These are phyloP conservation scores for Linderniella brevidens DNA, from an alignment of 257 asterid genomes.

Conservation along the genomic window DNA sequence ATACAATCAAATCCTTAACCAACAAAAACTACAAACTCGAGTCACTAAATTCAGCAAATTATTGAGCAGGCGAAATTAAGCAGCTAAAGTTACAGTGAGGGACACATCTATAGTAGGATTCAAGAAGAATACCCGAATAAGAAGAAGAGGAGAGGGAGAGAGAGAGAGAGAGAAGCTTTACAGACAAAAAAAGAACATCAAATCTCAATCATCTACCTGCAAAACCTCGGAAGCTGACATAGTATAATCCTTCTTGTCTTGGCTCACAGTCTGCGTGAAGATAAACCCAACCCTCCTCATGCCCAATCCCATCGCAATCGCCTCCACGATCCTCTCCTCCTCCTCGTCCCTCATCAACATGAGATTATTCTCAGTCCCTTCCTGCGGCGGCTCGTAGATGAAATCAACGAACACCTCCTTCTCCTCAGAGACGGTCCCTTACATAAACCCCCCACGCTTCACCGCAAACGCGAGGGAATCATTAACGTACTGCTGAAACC, in stretches of 20 bases:
- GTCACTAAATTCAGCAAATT: no score
- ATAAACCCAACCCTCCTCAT: slow-evolving; percentile 80
- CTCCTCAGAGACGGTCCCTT: slow-evolving; percentile 66
- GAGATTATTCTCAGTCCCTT: slow-evolving; percentile 57
- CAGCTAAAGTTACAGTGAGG: no score
- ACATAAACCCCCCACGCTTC: slow-evolving; percentile 90
- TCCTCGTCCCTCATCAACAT: slow-evolving; percentile 50
- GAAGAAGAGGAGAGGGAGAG: no score
- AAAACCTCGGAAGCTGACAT: slow-evolving; percentile 62
- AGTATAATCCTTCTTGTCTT: slow-evolving; percentile 75
- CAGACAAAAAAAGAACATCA: no score
- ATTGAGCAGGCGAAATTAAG: no score
- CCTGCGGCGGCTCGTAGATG: slow-evolving; percentile 88
- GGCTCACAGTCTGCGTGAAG: slow-evolving; percentile 74
- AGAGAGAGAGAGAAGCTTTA: no score
- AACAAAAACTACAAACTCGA: no score
- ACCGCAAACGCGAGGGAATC: slow-evolving; percentile 78
- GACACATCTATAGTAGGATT: no score
- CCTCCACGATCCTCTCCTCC: slow-evolving; percentile 72
- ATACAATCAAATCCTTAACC: no score
- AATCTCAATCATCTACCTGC: no score
- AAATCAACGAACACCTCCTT: slow-evolving; percentile 80
- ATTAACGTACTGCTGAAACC: slow-evolving; percentile 80
- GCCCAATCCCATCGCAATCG: slow-evolving; percentile 70
- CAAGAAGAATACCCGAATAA: no score